Evolutionary conservation across 108 stramenopile genomes (phyloP).

Genomic region (Mediolabrus comicus): DNA sequence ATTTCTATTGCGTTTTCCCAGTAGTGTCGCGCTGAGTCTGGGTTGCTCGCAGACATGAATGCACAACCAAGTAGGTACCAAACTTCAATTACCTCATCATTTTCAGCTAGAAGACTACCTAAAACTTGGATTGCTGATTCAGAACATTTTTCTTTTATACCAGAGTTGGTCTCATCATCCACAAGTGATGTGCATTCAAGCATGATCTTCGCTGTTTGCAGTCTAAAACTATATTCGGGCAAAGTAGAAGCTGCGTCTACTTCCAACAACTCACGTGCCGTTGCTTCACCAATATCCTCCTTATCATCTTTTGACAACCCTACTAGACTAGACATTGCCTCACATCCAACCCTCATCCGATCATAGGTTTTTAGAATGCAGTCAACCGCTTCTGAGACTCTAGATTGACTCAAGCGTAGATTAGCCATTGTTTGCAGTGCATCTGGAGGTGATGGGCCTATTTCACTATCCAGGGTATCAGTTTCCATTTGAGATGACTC

Average conservation of each 20-base stretch:
- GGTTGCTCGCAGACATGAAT: slow-evolving; percentile 53
- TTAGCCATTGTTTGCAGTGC: slow-evolving; percentile 85
- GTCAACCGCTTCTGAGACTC: slow-evolving; percentile 62
- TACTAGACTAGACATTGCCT: slow-evolving; percentile 73
- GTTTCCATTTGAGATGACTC: slow-evolving; percentile 22
- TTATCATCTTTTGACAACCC: slow-evolving; percentile 54
- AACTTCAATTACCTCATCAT: slow-evolving; percentile 88
- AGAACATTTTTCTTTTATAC: slow-evolving; percentile 49
- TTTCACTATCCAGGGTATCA: not conserved
- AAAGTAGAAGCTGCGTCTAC: slow-evolving; percentile 53
- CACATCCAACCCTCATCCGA: slow-evolving; percentile 73
- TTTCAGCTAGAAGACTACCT: slow-evolving; percentile 83
- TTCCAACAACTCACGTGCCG: slow-evolving; percentile 38
- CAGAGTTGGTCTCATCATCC: slow-evolving; percentile 3
- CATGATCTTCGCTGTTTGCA: slow-evolving; percentile 81
- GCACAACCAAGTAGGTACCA: slow-evolving; percentile 87
- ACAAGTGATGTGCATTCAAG: slow-evolving; percentile 72
- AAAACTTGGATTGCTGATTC: slow-evolving; percentile 76
- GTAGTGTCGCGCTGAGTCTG: slow-evolving; percentile 63
- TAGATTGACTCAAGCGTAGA: slow-evolving; percentile 73
- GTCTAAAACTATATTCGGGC: slow-evolving; percentile 81
- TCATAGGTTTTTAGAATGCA: slow-evolving; percentile 68
- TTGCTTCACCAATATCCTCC: slow-evolving; percentile 39
- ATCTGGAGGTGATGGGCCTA: slow-evolving; percentile 59
- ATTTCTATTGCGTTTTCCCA: slow-evolving; percentile 70